Conservation (phyloP, 2,329 filamentous ascomycete species). For the Zymoseptoria passerinii region DNA sequence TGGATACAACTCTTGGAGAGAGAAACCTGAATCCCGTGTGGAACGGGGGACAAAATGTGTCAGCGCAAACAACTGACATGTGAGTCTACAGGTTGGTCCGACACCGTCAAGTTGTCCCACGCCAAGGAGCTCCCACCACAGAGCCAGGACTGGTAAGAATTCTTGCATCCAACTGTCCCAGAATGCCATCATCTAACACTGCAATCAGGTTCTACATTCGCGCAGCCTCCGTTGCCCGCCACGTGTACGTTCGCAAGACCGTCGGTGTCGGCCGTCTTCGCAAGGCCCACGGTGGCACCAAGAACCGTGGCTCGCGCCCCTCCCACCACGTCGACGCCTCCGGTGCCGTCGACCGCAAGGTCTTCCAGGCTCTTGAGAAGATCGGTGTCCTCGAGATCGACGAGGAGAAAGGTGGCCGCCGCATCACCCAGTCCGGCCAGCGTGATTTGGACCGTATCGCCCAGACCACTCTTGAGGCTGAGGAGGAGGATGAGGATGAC, state of each 20-base stretch:
- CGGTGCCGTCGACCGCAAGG: conserved; percentile 93
- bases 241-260: conserved; percentile 99
- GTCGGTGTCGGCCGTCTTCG: conserved; percentile 96
- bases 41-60: conserved; percentile 37
- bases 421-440: conserved; percentile 96
- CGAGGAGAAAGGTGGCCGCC: conserved; percentile 96
- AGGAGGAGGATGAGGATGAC: conserved; percentile 41
- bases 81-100: conserved; percentile 79
- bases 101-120: conserved; percentile 96
- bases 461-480: conserved; percentile 44
- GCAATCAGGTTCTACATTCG: conserved; percentile 60
- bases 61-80: conserved; percentile 34
- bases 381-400: conserved; percentile 96
- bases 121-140: conserved; percentile 97
- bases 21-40: conserved; percentile 48
- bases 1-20: conserved; percentile 8
- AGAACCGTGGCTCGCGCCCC: conserved; percentile 91
- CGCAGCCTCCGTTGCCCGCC: conserved; percentile 88
- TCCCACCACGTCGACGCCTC: conserved; percentile 93
- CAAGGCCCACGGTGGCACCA: conserved; percentile 81
- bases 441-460: conserved; percentile 85
- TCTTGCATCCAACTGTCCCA: not conserved
- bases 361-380: conserved; percentile 97
- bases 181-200: not conserved
- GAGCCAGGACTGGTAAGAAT: conserved; percentile 92